Base-by-base conservation (phyloP, 1,284 basidiomycete genomes). In the Ganoderma sinense region DNA sequence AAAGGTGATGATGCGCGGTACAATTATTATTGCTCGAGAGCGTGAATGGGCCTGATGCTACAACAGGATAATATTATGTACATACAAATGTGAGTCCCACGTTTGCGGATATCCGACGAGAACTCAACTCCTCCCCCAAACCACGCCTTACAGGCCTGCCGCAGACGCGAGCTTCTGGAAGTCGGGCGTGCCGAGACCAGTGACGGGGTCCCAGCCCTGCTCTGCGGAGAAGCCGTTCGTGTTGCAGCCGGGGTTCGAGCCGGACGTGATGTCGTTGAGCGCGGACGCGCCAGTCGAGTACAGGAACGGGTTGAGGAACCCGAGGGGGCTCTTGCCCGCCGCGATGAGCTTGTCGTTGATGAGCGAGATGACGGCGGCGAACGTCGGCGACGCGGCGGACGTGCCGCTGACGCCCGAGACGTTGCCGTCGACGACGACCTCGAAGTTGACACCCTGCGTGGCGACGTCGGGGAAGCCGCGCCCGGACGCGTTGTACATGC, bases 301-400 rank as follows among this genome's bases (percentile, higher is more conserved):
- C 62, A 74, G 67, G 53, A 89, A 79, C 0, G 89, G 89, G 75
- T 91, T 91, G 60, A 91, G 78, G 81, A 91, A 91, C 0, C 89
- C 89, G 26, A 91, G 82, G 4, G 86, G 78, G 4, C 82, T 60
- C 75, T 86, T 84, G 56, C 86, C 85, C 29, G 80, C 76, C 0
- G 86, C 79, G 56, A 91, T 77, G n/a, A 85, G 85, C 77, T 83
- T 84, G 78, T 91, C 89, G 71, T 90, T 91, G 41, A 91, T 78
- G 41, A 91, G 84, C 16, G 89, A 77, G 72, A 91, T 82, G 36
- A 91, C 79, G 40, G 81, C 87, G 5, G 88, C 88, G 62, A 88
- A 85, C 4, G 89, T 89, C 85, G 88, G 73, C 40, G 61, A 66
- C 23, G 69, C 69, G 60, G 68, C 64, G 69, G 70, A 71, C 59